Conservation (phyloP, 345 rosid species). For the Citrus sinensis region DVS_A1.0 CM039167.1:24994001-24994500, state of each 20-base stretch:
- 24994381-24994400: conserved; percentile 80
- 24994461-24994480: conserved; percentile 18
- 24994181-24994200: not conserved
- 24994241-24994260: conserved; percentile 15
- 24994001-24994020: conserved; percentile 67
- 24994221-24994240: not conserved
- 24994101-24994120: conserved; percentile 6
- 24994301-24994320: conserved; percentile 70
- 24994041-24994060: conserved; percentile 10
- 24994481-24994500: conserved; percentile 12
- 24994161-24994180: not conserved
- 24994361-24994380: conserved; percentile 70
- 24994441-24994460: conserved; percentile 49
- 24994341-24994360: conserved; percentile 88
- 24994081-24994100: not conserved
- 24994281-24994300: conserved; percentile 64
- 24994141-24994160: not conserved
- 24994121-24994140: conserved; percentile 4
- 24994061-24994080: conserved; percentile 4
- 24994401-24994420: conserved; percentile 64
- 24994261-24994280: conserved; percentile 79
- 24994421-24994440: conserved; percentile 72
- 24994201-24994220: conserved; percentile 5
- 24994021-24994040: conserved; percentile 20
- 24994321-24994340: conserved; percentile 69